A percentile compares a stretch with the other conserved stretches of the same genome.
Evolutionary conservation across 257 asterid species (phyloP).

Genomic region (Lavandula angustifolia): DNA sequence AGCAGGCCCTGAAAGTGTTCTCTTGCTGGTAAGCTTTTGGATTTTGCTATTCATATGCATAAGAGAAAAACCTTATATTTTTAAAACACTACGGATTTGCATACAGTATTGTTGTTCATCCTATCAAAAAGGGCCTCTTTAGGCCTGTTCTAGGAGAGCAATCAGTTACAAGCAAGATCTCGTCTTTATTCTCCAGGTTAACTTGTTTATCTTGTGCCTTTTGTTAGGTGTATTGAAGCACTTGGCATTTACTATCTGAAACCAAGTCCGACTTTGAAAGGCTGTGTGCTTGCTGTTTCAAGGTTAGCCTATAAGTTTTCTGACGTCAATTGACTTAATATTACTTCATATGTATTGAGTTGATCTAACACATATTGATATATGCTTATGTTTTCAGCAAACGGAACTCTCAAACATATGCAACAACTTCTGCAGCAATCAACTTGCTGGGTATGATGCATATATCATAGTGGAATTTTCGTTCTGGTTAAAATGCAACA

Average conservation of each 20-base stretch:
- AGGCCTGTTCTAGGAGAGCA: slow-evolving; percentile 69
- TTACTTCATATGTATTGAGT: slow-evolving; percentile 15
- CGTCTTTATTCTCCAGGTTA: slow-evolving; percentile 48
- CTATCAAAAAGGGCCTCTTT: slow-evolving; percentile 82
- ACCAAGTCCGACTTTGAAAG: slow-evolving; percentile 81
- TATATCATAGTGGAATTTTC: slow-evolving; percentile 14
- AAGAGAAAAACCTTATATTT: background rate
- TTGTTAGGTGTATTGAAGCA: slow-evolving; percentile 67
- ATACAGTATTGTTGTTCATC: too few species aligned
- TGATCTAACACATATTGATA: slow-evolving; percentile 25
- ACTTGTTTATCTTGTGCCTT: slow-evolving; percentile 11
- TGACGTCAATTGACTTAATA: slow-evolving; percentile 9
- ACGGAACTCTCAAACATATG: slow-evolving; percentile 49
- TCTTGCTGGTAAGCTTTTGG: background rate
- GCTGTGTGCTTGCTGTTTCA: slow-evolving; percentile 52
- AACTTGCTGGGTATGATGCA: slow-evolving; percentile 53
- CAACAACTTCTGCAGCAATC: slow-evolving; percentile 43
- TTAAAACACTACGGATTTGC: too few species aligned
- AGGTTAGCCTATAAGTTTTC: slow-evolving; percentile 51
- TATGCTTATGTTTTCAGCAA: slow-evolving; percentile 50
- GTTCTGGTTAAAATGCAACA: slow-evolving; percentile 14
- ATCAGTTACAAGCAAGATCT: slow-evolving; percentile 51
- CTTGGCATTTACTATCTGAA: slow-evolving; percentile 97
- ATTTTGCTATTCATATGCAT: background rate
- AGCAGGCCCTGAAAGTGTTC: background rate